Percentiles rank a stretch among this genome's conserved stretches.
These are phyloP conservation scores for Ensete ventricosum DNA, from an alignment of 176 grass and related monocot genomes.

Conservation along the genomic window DNA sequence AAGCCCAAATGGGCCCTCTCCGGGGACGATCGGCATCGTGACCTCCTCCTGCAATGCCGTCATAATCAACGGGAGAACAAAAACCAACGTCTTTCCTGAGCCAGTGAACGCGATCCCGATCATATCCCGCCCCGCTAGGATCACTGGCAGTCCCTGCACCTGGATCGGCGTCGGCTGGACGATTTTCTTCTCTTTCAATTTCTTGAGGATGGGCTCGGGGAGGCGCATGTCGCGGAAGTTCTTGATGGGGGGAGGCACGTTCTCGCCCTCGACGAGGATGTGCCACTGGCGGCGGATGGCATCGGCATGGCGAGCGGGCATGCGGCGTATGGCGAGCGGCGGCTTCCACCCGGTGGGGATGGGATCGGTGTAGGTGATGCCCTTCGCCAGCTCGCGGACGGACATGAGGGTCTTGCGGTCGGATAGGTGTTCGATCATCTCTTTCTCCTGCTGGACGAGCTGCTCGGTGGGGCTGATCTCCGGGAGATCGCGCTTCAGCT, in stretches of 20 bases:
- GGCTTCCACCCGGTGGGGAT: slow-evolving; percentile 57
- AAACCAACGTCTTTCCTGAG: slow-evolving; percentile 75
- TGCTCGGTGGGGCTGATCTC: slow-evolving; percentile 47
- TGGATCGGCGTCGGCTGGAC: slow-evolving; percentile 90
- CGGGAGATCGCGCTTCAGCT: slow-evolving; percentile 48
- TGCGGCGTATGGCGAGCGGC: slow-evolving; percentile 40
- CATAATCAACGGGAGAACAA: slow-evolving; percentile 81
- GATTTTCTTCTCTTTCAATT: slow-evolving; percentile 66
- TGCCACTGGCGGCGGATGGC: slow-evolving; percentile 60
- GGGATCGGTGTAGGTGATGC: slow-evolving; percentile 53
- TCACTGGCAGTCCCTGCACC: slow-evolving; percentile 67
- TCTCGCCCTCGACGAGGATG: slow-evolving; percentile 78
- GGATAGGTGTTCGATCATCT: slow-evolving; percentile 50
- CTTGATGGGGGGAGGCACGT: slow-evolving; percentile 55
- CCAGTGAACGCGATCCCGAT: slow-evolving; percentile 91
- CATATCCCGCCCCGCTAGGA: slow-evolving; percentile 82
- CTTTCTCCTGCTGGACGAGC: slow-evolving; percentile 46
- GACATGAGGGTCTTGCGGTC: slow-evolving; percentile 58
- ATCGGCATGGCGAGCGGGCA: slow-evolving; percentile 38
- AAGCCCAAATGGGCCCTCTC: slow-evolving; percentile 81
- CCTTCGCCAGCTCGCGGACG: slow-evolving; percentile 65
- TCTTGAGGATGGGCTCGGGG: slow-evolving; percentile 57
- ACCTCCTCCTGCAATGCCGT: slow-evolving; percentile 70
- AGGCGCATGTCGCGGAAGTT: slow-evolving; percentile 65
- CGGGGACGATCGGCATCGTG: slow-evolving; percentile 70